Base-by-base conservation (phyloP, 75 land plant genomes). In the Gnetum montanum region DNA sequence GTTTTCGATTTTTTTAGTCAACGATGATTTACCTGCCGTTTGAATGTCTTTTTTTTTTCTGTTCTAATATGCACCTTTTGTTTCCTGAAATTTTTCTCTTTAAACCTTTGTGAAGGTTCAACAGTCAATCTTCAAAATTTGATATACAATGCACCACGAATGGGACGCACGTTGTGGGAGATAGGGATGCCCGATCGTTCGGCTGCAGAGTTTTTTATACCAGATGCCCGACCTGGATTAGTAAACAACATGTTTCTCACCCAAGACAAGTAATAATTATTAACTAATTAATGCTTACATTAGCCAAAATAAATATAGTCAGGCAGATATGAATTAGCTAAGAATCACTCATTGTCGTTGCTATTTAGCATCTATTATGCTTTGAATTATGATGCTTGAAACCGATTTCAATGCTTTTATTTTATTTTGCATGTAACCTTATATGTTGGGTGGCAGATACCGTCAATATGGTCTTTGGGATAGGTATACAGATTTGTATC, bases 381-480 rank as follows among this genome's bases (percentile, higher is more conserved):
- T n/a, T n/a, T n/a, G n/a, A n/a, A n/a, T n/a, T n/a, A n/a, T n/a
- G n/a, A n/a, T n/a, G n/a, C n/a, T n/a, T n/a, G n/a, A n/a, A n/a
- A n/a, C n/a, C n/a, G n/a, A n/a, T n/a, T n/a, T n/a, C n/a, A n/a
- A n/a, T n/a, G n/a, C n/a, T n/a, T n/a, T n/a, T n/a, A n/a, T n/a
- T n/a, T n/a, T n/a, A n/a, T n/a, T n/a, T n/a, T n/a, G n/a, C n/a
- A n/a, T n/a, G n/a, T n/a, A n/a, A n/a, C n/a, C n/a, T n/a, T n/a
- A n/a, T n/a, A n/a, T n/a, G n/a, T n/a, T n/a, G n/a, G n/a, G n/a
- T n/a, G n/a, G 3, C 28, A 84, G 88, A 63, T 84, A 45, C 52
- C 64, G 84, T 38, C 88, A 84, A 16, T 84, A 84, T 67, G 87
- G 87, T 16, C 58, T 84, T 8, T 84, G 87, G 87, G 76, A 71